Evolutionary conservation across 1,284 basidiomycete genomes (phyloP).

Genomic region (Prillingera fragicola): DNA sequence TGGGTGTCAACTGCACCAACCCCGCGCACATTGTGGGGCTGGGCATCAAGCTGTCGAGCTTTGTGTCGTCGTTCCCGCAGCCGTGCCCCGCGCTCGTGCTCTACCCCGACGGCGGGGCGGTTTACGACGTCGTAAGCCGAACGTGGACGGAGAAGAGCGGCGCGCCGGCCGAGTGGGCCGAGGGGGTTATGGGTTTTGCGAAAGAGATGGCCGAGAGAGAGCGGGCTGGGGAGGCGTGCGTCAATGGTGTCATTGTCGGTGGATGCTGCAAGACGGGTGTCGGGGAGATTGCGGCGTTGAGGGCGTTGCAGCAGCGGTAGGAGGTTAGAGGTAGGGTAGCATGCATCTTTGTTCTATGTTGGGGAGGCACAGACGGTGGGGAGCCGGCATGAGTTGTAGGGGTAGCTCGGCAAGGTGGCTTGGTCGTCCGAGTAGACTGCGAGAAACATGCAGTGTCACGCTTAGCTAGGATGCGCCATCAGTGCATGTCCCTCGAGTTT

Average conservation of each 20-base stretch:
- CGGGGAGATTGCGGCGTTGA: constrained; percentile 52
- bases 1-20: constrained; percentile 69
- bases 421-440: too few relatives aligned
- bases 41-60: constrained; percentile 38
- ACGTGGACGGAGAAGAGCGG: constrained; percentile 49
- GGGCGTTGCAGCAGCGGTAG: constrained; percentile 10
- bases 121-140: constrained; percentile 54
- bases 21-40: constrained; percentile 31
- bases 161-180: constrained; percentile 51
- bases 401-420: too few relatives aligned
- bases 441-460: too few relatives aligned
- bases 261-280: constrained; percentile 67
- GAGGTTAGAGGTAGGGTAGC: neutral
- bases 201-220: constrained; percentile 15
- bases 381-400: too few relatives aligned
- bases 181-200: constrained; percentile 44
- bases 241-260: constrained; percentile 58
- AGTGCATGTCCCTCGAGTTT: too few relatives aligned
- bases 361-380: too few relatives aligned
- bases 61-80: constrained; percentile 42
- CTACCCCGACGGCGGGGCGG: constrained; percentile 66
- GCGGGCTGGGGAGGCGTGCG: constrained; percentile 49
- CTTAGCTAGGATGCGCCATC: too few relatives aligned
- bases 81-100: constrained; percentile 57
- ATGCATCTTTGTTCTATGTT: neutral